phyloP scores from a whole-genome alignment of 495 filamentous ascomycete species.

The Penicillium tannophilum region DNA sequence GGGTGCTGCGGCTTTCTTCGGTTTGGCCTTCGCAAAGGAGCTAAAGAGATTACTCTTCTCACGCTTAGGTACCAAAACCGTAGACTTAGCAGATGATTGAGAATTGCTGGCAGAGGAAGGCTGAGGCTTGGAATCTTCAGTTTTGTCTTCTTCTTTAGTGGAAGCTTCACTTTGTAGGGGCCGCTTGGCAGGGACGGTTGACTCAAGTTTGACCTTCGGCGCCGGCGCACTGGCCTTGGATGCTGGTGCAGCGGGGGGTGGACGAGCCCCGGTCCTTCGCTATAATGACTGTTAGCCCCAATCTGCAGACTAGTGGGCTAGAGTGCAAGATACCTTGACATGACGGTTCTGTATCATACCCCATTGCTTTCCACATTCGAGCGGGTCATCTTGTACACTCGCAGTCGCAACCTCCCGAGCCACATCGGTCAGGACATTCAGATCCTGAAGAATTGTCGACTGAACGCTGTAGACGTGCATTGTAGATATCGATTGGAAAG shows the following conservation, averaged over 20 bases:
- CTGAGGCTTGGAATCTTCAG: slow-evolving; percentile 33
- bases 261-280: slow-evolving; percentile 51
- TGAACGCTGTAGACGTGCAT: slow-evolving; percentile 89
- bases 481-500: slow-evolving; percentile 69
- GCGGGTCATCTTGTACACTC: slow-evolving; percentile 60
- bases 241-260: slow-evolving; percentile 29
- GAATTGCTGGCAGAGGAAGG: slow-evolving; percentile 26
- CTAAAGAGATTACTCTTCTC: slow-evolving; percentile 73
- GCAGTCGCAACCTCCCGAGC: slow-evolving; percentile 59
- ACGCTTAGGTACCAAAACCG: slow-evolving; percentile 54
- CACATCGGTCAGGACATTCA: slow-evolving; percentile 72
- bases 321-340: slow-evolving; percentile 51
- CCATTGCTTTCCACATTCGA: slow-evolving; percentile 60
- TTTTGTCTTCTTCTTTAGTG: slow-evolving; percentile 31
- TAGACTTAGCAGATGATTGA: slow-evolving; percentile 36
- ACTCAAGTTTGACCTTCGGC: slow-evolving; percentile 26
- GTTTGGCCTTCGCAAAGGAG: slow-evolving; percentile 80
- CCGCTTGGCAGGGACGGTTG: slow-evolving; percentile 38
- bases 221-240: slow-evolving; percentile 17
- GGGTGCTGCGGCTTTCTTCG: slow-evolving; percentile 54
- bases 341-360: slow-evolving; percentile 69
- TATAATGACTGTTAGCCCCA: slow-evolving; percentile 26
- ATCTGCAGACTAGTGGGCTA: background rate
- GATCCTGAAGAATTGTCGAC: slow-evolving; percentile 69
- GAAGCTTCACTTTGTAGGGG: slow-evolving; percentile 30